Conservation (phyloP, 1,284 basidiomycete genomes). For the Boletus nobilissimus region DNA sequence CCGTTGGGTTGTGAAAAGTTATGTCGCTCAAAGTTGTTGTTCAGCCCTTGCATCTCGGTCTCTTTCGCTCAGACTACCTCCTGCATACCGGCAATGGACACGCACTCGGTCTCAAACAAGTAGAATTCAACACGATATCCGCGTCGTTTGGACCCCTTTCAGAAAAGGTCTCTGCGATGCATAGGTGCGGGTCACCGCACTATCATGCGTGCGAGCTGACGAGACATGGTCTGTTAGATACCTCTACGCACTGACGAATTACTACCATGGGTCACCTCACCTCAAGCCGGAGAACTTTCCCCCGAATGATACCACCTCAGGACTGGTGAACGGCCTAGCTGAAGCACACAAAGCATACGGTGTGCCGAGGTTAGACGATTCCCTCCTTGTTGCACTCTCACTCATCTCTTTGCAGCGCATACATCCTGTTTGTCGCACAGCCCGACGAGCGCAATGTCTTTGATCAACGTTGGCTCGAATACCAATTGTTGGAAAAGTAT, state of each 20-base stretch:
- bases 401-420: constrained; percentile 56
- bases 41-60: constrained; percentile 85
- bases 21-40: constrained; percentile 13
- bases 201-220: background rate
- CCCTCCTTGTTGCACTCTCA: background rate
- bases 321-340: constrained; percentile 81
- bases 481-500: constrained; percentile 81
- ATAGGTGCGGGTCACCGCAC: constrained; percentile 63
- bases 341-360: constrained; percentile 83
- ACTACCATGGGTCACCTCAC: constrained; percentile 68
- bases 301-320: constrained; percentile 75
- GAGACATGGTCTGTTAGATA: constrained; percentile 59
- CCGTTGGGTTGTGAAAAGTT: background rate
- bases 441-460: constrained; percentile 94
- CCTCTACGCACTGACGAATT: constrained; percentile 70
- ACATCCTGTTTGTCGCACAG: constrained; percentile 91
- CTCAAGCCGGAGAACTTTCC: constrained; percentile 75
- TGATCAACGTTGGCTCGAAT: constrained; percentile 92
- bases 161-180: constrained; percentile 77
- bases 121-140: constrained; percentile 98
- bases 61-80: constrained; percentile 97
- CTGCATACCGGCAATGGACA: constrained; percentile 66
- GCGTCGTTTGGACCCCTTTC: constrained; percentile 90
- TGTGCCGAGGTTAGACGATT: constrained; percentile 55
- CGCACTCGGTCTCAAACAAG: constrained; percentile 82